phyloP scores from a whole-genome alignment of 768 basidiomycete species.

The Ephemerocybe angulata region DNA sequence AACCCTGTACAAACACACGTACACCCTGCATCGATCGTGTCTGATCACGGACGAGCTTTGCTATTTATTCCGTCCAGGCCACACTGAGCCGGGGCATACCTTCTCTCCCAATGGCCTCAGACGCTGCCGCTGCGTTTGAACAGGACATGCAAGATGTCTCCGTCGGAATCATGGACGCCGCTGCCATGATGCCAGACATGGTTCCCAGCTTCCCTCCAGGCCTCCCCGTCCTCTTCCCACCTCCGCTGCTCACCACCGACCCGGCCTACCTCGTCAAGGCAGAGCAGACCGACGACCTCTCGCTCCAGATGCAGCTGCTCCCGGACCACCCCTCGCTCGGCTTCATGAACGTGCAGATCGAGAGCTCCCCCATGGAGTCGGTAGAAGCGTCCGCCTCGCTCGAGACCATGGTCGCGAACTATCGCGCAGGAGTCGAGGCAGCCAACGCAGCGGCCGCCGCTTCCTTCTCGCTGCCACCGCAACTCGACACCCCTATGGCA shows the following conservation, averaged over 20 bases:
- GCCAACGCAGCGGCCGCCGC: slow-evolving; percentile 28
- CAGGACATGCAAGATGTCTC: slow-evolving; percentile 4
- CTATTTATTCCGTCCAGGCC: not conserved
- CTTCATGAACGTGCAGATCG: slow-evolving; percentile 29
- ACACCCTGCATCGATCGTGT: slow-evolving; percentile 19
- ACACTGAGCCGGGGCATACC: not conserved
- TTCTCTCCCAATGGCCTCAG: not conserved
- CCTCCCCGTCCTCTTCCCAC: slow-evolving; percentile 17
- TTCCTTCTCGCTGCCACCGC: slow-evolving; percentile 29
- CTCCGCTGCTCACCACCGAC: slow-evolving; percentile 30
- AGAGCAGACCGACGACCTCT: slow-evolving; percentile 21
- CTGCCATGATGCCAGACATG: slow-evolving; percentile 6
- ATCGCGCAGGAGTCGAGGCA: slow-evolving; percentile 29
- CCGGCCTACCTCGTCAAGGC: slow-evolving; percentile 32
- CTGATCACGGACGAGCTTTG: slow-evolving; percentile 3
- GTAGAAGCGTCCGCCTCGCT: slow-evolving; percentile 21
- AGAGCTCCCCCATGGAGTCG: slow-evolving; percentile 28
- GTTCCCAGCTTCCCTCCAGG: slow-evolving; percentile 16
- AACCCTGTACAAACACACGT: slow-evolving; percentile 14
- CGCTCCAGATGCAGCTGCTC: slow-evolving; percentile 36
- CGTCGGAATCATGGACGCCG: not conserved
- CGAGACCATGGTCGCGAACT: slow-evolving; percentile 31
- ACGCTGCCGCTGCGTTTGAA: not conserved
- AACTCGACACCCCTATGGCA: slow-evolving; percentile 33
- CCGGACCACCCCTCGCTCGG: slow-evolving; percentile 32